phyloP scores from a whole-genome alignment of 192 early-diverging fungal genomes.

The Fimicolochytrium jonesii region DNA sequence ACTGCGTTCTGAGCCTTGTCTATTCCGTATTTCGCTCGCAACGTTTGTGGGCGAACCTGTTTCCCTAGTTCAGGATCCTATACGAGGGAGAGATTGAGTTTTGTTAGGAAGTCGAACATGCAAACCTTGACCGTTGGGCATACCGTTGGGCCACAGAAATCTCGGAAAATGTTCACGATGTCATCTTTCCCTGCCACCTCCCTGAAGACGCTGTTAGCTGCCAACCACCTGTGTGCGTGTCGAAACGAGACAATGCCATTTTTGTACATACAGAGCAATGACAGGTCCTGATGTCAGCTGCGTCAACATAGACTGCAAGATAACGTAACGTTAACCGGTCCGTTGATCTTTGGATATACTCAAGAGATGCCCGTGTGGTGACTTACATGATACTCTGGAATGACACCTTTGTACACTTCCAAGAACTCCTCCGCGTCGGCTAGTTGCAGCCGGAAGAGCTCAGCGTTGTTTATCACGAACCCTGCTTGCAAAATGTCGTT shows the following conservation, averaged over 20 bases:
- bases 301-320: slow-evolving; percentile 41
- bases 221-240: background rate
- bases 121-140: no score
- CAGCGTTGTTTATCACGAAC: slow-evolving; percentile 43
- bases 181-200: slow-evolving; percentile 22
- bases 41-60: slow-evolving; percentile 40
- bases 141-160: slow-evolving; percentile 42
- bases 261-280: slow-evolving; percentile 40
- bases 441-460: slow-evolving; percentile 45
- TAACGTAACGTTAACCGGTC: background rate
- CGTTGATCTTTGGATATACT: background rate
- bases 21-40: slow-evolving; percentile 46
- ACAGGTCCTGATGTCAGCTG: slow-evolving; percentile 51
- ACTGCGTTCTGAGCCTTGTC: slow-evolving; percentile 53
- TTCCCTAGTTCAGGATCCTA: slow-evolving; percentile 45
- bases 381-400: slow-evolving; percentile 53
- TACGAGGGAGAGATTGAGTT: no score
- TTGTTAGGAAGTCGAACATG: no score
- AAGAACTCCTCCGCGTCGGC: slow-evolving; percentile 57
- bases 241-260: background rate
- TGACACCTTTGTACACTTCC: slow-evolving; percentile 58
- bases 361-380: background rate
- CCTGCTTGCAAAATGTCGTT: slow-evolving; percentile 31
- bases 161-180: slow-evolving; percentile 45
- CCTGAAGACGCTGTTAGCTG: no score